Base-by-base conservation (phyloP, 148 eudicot species). In the Vaccinium darrowii region DNA sequence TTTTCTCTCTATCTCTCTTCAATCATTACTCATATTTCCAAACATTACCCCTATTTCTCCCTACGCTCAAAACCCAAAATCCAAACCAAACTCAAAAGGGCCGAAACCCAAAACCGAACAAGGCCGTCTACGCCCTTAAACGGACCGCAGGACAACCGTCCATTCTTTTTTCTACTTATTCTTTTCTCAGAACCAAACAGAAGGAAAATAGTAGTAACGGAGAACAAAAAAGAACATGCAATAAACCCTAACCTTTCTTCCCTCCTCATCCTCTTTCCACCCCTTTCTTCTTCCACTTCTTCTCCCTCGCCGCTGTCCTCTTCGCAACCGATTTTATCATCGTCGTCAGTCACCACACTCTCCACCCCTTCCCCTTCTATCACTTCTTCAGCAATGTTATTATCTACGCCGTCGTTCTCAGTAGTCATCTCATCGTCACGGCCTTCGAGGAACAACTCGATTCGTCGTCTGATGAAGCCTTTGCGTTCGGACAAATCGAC, bases 401-500 rank as follows among this genome's bases (percentile, higher is more conserved):
- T 21, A 36, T 13, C 76, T 5, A 18, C 52, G 52, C 23, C 53
- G 27, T 75, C 53, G 23, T 43, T 72, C 9, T 7, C 52, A 8
- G 52, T 8, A 7, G 13, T 63, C 10, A 8, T 19, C 12, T 43
- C 78, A 7, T 19, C 78, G 8, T 36, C n/a, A 7, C 51, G 51
- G 78, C 78, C 52, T 8, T 75, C 52, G 51, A 75, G 51, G 78
- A 75, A 75, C 52, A 43, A 47, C 18, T 75, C 78, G 52, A 75
- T 75, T 47, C 21, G 78, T 49, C n/a, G 51, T 47, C 51, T 19
- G 78, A 75, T 43, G 52, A 75, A 75, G 25, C 53, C 13, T 75
- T 21, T 75, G 19, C 78, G 78, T 52, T 47, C 52, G 15, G 78
- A 75, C 53, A 75, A 47, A 43, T 75, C 78, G 0, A 75, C 53